Conservation (phyloP, 164 flowering plant genomes). For the Berberis thunbergii region DNA sequence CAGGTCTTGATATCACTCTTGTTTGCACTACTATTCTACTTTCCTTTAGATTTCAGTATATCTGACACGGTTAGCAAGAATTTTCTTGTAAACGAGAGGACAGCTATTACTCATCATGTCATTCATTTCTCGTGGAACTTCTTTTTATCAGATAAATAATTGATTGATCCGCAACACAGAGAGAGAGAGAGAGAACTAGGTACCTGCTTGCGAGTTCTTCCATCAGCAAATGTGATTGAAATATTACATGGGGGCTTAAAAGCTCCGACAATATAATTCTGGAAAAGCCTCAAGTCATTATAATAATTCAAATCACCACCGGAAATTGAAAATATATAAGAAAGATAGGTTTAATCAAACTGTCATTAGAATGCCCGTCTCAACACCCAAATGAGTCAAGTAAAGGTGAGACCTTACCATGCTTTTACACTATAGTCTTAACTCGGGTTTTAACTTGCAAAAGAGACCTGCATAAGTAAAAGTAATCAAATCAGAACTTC, state of each 20-base stretch:
- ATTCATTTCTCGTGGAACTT: no score
- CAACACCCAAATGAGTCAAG: background rate
- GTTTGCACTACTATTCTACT: no score
- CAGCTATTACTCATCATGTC: no score
- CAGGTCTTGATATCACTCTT: no score
- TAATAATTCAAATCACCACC: background rate
- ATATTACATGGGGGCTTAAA: slow-evolving; percentile 81
- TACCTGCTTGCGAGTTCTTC: slow-evolving; percentile 85
- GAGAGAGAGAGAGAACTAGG: no score
- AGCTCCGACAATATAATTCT: slow-evolving; percentile 86
- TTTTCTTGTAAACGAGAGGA: no score
- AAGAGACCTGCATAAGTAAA: slow-evolving; percentile 3
- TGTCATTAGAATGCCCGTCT: background rate
- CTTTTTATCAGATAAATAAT: no score
- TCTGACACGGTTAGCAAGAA: no score
- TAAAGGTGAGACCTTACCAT: slow-evolving; percentile 10
- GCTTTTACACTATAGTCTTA: background rate
- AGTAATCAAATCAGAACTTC: no score
- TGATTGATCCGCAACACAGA: no score
- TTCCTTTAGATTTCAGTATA: no score
- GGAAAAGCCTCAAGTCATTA: slow-evolving; percentile 1
- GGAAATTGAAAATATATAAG: background rate
- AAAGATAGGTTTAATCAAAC: background rate
- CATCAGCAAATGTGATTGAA: slow-evolving; percentile 67
- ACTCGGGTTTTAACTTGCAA: background rate